Evolutionary conservation across 805 yeast genomes (phyloP).

Genomic region (Lachancea kluyveri): DNA sequence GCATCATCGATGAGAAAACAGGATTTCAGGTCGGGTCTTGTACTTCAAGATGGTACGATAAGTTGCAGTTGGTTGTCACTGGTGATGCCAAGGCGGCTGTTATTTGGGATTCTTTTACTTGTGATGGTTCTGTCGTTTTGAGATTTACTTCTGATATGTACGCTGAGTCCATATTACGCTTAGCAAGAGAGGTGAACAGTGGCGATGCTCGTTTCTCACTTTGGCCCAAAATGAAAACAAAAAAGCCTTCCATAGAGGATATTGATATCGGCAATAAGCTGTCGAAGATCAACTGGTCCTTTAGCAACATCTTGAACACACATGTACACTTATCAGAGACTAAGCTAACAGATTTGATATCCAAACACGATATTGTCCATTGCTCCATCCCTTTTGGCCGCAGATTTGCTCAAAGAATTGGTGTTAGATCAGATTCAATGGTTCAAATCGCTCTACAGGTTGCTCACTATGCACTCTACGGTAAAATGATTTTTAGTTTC

Average conservation of each 20-base stretch:
- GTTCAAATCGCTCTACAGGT: slow-evolving; percentile 87
- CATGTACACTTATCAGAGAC: slow-evolving; percentile 80
- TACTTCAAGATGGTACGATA: slow-evolving; percentile 91
- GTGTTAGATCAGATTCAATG: slow-evolving; percentile 82
- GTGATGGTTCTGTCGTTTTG: slow-evolving; percentile 87
- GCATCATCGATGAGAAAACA: slow-evolving; percentile 49
- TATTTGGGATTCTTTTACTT: slow-evolving; percentile 86
- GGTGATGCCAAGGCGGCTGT: slow-evolving; percentile 84
- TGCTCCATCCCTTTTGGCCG: slow-evolving; percentile 73
- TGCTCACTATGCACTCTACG: slow-evolving; percentile 85
- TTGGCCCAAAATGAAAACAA: slow-evolving; percentile 25
- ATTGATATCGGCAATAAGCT: slow-evolving; percentile 12
- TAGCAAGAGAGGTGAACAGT: slow-evolving; percentile 73
- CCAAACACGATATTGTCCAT: slow-evolving; percentile 73
- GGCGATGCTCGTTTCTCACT: slow-evolving; percentile 37
- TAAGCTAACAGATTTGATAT: slow-evolving; percentile 74
- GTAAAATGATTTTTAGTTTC: slow-evolving; percentile 80
- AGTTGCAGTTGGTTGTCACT: slow-evolving; percentile 77
- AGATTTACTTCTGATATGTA: slow-evolving; percentile 84
- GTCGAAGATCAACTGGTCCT: slow-evolving; percentile 32
- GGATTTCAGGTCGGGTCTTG: slow-evolving; percentile 92
- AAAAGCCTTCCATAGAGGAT: slow-evolving; percentile 9
- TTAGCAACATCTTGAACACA: slow-evolving; percentile 33
- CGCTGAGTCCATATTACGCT: slow-evolving; percentile 79
- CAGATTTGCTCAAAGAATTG: slow-evolving; percentile 69